These are phyloP conservation scores for Stropharia rugosoannulata DNA, from an alignment of 768 basidiomycete genomes.

Conservation along the genomic window DNA sequence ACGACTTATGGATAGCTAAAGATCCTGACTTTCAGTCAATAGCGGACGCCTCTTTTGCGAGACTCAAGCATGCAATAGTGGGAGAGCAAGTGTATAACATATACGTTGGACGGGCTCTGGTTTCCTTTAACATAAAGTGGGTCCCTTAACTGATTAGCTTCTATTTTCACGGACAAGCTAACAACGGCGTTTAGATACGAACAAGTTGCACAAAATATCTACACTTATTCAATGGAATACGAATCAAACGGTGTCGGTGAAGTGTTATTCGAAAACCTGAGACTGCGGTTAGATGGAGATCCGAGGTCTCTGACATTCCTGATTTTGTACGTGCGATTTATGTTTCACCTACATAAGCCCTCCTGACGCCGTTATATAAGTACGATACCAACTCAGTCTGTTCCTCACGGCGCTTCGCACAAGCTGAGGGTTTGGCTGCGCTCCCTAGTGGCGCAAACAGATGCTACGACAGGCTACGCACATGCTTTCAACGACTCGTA, in stretches of 20 bases:
- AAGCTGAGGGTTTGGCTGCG: conserved; percentile 66
- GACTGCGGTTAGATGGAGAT: conserved; percentile 53
- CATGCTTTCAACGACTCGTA: conserved; percentile 47
- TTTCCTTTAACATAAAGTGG: conserved; percentile 57
- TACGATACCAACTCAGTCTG: conserved; percentile 52
- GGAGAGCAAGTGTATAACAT: conserved; percentile 55
- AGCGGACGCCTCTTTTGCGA: conserved; percentile 54
- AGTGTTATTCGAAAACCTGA: conserved; percentile 50
- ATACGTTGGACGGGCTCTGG: conserved; percentile 52
- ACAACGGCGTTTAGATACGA: conserved; percentile 43
- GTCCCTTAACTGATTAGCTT: conserved; percentile 3
- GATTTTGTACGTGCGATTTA: conserved; percentile 49
- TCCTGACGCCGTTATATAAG: conserved; percentile 25
- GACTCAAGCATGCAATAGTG: conserved; percentile 39
- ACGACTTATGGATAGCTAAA: conserved; percentile 64
- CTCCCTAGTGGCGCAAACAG: conserved; percentile 34
- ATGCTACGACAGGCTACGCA: conserved; percentile 28
- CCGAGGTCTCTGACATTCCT: conserved; percentile 54
- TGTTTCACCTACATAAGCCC: not conserved
- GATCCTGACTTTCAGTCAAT: conserved; percentile 65
- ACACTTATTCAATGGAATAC: conserved; percentile 61
- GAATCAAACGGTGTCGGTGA: conserved; percentile 62
- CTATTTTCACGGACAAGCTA: no score
- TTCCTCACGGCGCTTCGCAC: conserved; percentile 57
- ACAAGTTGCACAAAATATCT: conserved; percentile 39